Conservation (phyloP, 192 early-diverging fungal genomes). For the Backusella psychrophila region DNA sequence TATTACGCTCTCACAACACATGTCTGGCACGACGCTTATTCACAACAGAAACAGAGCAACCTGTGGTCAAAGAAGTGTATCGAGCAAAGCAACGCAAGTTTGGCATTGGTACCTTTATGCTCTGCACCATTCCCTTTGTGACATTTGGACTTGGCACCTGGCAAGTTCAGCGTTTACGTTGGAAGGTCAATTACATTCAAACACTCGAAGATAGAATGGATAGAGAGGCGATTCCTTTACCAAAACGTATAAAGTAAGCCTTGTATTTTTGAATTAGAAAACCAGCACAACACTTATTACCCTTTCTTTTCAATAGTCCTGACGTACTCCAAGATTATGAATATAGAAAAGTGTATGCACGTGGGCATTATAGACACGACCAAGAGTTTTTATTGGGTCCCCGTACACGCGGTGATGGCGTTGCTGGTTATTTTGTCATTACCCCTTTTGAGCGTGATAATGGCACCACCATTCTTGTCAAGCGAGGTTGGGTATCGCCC, state of each 20-base stretch:
- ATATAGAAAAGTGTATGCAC: slow-evolving; percentile 71
- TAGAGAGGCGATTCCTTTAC: slow-evolving; percentile 65
- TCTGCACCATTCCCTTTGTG: slow-evolving; percentile 51
- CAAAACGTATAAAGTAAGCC: slow-evolving; percentile 57
- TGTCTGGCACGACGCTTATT: neutral
- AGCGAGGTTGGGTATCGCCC: slow-evolving; percentile 86
- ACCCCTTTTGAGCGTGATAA: slow-evolving; percentile 74
- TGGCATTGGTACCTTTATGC: slow-evolving; percentile 29
- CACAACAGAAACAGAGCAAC: neutral
- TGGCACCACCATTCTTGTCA: slow-evolving; percentile 74
- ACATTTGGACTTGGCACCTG: slow-evolving; percentile 79
- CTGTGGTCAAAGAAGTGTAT: slow-evolving; percentile 11
- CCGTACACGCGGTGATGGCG: slow-evolving; percentile 60
- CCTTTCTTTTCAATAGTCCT: slow-evolving; percentile 14
- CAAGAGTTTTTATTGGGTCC: slow-evolving; percentile 85
- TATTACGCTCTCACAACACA: neutral
- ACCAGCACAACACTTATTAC: too few species aligned
- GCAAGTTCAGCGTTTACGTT: slow-evolving; percentile 86
- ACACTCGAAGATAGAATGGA: slow-evolving; percentile 59
- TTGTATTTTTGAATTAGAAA: too few species aligned
- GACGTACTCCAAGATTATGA: slow-evolving; percentile 59
- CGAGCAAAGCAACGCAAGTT: slow-evolving; percentile 17
- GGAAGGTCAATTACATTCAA: slow-evolving; percentile 85
- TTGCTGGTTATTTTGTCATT: slow-evolving; percentile 70
- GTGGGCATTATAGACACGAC: slow-evolving; percentile 67